phyloP scores from a whole-genome alignment of 202 grass and related monocot species.

The Elaeis oleifera region DNA sequence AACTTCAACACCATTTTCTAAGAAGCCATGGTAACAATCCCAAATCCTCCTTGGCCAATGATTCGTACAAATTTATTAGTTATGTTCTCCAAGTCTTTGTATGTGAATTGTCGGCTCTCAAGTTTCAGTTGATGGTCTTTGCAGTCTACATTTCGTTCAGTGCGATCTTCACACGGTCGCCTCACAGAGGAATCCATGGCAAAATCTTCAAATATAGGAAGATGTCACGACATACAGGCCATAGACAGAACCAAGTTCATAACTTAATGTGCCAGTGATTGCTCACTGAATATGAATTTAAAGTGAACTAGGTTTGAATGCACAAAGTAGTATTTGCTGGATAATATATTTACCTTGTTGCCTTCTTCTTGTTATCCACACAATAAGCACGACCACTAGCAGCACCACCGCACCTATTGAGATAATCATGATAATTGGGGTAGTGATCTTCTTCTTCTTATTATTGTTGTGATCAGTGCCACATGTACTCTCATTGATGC shows the following conservation, averaged over 20 bases:
- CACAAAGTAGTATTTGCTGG: neutral
- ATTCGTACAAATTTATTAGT: conserved; percentile 37
- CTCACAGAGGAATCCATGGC: conserved; percentile 25
- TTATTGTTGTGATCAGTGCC: too few species aligned
- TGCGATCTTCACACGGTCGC: conserved; percentile 16
- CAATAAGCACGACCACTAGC: neutral
- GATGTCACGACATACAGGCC: neutral
- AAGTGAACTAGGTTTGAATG: neutral
- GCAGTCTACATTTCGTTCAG: too few species aligned
- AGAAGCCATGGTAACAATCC: conserved; percentile 38
- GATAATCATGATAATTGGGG: conserved; percentile 7
- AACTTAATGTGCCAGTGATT: too few species aligned
- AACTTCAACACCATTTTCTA: conserved; percentile 51
- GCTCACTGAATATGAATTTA: too few species aligned
- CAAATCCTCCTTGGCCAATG: conserved; percentile 51
- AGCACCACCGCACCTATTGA: neutral
- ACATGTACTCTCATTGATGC: neutral
- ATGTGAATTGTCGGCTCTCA: conserved; percentile 42
- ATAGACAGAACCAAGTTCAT: neutral
- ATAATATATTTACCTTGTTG: neutral
- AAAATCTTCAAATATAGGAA: conserved; percentile 1
- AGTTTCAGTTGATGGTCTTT: conserved; percentile 23
- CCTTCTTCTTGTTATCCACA: conserved; percentile 3
- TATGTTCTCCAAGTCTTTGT: conserved; percentile 42
- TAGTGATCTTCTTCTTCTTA: conserved; percentile 1